Conservation (phyloP, 108 stramenopile genomes). For the Aureococcus anophagefferens region DNA sequence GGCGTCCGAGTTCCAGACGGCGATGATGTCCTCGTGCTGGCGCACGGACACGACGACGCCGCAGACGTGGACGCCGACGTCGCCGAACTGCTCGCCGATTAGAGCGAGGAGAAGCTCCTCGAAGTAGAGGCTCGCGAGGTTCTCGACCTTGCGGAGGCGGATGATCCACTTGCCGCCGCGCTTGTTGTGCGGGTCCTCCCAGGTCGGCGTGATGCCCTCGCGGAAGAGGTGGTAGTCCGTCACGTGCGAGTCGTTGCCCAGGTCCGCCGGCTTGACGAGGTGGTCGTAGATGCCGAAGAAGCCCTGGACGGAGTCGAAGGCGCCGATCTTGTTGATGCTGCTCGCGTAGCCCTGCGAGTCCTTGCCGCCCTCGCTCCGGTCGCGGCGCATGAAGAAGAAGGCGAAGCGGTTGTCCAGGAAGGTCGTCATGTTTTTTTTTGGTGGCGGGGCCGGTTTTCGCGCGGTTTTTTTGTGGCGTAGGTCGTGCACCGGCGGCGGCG, state of each 20-base stretch:
- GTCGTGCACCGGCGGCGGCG: no score
- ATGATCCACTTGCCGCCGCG: constrained; percentile 90
- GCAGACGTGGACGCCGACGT: constrained; percentile 60
- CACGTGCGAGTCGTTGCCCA: constrained; percentile 31
- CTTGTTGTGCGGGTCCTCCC: constrained; percentile 83
- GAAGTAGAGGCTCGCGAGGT: constrained; percentile 73
- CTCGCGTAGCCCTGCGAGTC: constrained; percentile 53
- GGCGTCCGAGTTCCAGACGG: constrained; percentile 79
- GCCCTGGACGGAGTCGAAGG: constrained; percentile 77
- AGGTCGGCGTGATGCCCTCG: constrained; percentile 86
- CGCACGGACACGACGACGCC: constrained; percentile 82
- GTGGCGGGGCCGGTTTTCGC: no score
- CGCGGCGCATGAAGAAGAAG: constrained; percentile 30
- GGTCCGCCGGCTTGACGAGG: constrained; percentile 66
- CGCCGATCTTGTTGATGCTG: constrained; percentile 70
- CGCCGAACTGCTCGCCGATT: constrained; percentile 86
- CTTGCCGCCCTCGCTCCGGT: background rate
- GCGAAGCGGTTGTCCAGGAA: constrained; percentile 29
- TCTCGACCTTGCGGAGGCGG: constrained; percentile 58
- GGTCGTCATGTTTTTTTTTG: background rate
- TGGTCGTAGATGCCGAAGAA: constrained; percentile 85
- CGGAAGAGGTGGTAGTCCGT: constrained; percentile 90
- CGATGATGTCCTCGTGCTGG: constrained; percentile 81
- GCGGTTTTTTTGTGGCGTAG: no score
- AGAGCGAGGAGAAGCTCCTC: constrained; percentile 85